phyloP scores from a whole-genome alignment of 2,329 filamentous ascomycete genomes.

The Thelonectria discophora region DNA sequence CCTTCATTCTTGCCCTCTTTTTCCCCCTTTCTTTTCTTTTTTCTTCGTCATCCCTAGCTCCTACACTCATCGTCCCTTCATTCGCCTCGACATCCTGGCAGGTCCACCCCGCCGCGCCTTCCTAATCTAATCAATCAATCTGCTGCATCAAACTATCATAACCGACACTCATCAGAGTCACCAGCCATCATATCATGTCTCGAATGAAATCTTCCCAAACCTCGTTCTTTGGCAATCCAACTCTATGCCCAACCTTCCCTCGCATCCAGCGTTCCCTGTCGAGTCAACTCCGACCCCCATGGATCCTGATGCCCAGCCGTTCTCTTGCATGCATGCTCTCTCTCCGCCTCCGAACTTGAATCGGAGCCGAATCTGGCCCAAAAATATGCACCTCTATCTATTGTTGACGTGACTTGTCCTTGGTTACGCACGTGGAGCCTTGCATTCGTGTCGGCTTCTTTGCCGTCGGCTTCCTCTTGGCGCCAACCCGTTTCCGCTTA shows the following conservation, averaged over 20 bases:
- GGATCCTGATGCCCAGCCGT: background rate
- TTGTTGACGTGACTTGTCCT: background rate
- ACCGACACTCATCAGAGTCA: background rate
- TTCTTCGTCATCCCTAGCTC: background rate
- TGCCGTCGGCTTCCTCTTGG: background rate
- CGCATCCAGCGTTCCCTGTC: background rate
- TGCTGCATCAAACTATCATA: background rate
- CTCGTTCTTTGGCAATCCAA: background rate
- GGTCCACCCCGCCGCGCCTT: background rate
- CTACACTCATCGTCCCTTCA: background rate
- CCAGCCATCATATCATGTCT: background rate
- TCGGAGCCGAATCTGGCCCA: constrained; percentile 20
- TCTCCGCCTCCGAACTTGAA: constrained; percentile 9
- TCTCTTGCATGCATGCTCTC: too few relatives aligned
- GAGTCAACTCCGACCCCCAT: background rate
- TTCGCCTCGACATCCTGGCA: background rate
- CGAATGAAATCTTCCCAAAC: background rate
- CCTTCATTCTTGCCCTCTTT: background rate
- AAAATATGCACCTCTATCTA: background rate
- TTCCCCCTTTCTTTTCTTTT: background rate
- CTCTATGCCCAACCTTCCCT: background rate
- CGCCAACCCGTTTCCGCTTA: background rate
- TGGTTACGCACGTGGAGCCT: constrained; percentile 5
- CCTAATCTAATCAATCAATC: constrained; percentile 17
- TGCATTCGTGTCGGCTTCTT: background rate